Conservation (phyloP, 225 moss, liverwort and hornwort species). For the Bryum argenteum region DNA sequence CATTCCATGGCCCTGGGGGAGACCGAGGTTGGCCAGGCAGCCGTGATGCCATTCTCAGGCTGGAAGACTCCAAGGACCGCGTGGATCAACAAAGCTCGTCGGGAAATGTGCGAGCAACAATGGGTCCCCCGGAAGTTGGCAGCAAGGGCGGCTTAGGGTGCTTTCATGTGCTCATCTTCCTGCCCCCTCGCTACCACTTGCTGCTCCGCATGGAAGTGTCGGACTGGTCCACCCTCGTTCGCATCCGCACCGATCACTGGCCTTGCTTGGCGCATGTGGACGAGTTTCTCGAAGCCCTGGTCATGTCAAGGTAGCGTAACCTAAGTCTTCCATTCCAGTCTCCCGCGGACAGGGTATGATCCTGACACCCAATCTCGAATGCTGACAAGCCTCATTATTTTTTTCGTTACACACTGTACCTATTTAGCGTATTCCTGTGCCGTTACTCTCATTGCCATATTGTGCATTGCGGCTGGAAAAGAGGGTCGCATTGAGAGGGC, state of each 20-base stretch:
- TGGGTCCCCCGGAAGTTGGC: conserved; percentile 44
- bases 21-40: conserved; percentile 35
- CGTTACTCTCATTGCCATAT: no score
- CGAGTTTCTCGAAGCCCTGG: conserved; percentile 91
- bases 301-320: conserved; percentile 60
- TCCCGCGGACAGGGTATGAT: background rate
- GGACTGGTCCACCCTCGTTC: conserved; percentile 91
- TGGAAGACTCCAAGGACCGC: conserved; percentile 61
- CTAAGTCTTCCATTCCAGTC: no score
- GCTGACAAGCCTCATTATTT: no score
- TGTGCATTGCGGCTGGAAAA: no score
- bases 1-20: conserved; percentile 31
- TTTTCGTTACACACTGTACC: background rate
- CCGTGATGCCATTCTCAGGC: conserved; percentile 41
- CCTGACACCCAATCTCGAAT: background rate
- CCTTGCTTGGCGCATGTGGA: conserved; percentile 96
- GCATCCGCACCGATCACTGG: conserved; percentile 98
- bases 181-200: conserved; percentile 92
- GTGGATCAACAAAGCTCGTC: conserved; percentile 39
- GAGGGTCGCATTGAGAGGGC: no score
- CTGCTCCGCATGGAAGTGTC: conserved; percentile 95
- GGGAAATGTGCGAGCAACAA: conserved; percentile 30
- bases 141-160: conserved; percentile 67
- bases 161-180: conserved; percentile 80
- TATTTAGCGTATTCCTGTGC: background rate